phyloP scores from a whole-genome alignment of 2,329 filamentous ascomycete genomes.

The Rutstroemia sp. region DNA sequence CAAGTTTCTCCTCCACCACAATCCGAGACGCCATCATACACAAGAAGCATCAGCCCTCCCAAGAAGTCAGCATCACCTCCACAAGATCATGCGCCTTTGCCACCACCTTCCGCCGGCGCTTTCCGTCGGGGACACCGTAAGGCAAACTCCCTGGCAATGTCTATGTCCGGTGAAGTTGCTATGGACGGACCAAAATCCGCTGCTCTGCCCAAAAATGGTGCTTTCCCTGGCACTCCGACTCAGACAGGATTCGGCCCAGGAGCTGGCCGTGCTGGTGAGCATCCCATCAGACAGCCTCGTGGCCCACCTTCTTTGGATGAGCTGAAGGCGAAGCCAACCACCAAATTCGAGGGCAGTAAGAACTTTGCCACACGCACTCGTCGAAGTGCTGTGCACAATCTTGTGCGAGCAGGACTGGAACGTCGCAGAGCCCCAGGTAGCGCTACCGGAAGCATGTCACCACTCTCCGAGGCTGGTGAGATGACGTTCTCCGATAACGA shows the following conservation, averaged over 20 bases:
- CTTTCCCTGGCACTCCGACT: conserved; percentile 74
- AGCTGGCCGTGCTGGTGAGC: conserved; percentile 86
- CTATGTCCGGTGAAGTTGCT: conserved; percentile 17
- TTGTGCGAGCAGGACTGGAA: conserved; percentile 83
- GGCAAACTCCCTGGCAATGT: conserved; percentile 56
- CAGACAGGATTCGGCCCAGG: conserved; percentile 82
- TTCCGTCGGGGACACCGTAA: conserved; percentile 95
- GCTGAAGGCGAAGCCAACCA: conserved; percentile 79
- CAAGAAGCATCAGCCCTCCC: conserved; percentile 58
- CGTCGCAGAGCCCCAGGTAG: conserved; percentile 68
- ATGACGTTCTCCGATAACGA: conserved; percentile 68
- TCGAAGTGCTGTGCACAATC: conserved; percentile 82
- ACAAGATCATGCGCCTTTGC: conserved; percentile 64
- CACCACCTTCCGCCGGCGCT: conserved; percentile 81
- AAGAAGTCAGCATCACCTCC: conserved; percentile 63
- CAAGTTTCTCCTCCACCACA: conserved; percentile 75
- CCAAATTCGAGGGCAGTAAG: conserved; percentile 91
- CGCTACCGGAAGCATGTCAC: conserved; percentile 76
- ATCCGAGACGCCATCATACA: conserved; percentile 42
- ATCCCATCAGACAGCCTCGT: conserved; percentile 86
- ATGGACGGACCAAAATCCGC: conserved; percentile 45
- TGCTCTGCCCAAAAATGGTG: conserved; percentile 66
- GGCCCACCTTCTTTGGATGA: conserved; percentile 90
- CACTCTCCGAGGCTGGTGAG: conserved; percentile 73
- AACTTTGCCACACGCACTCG: conserved; percentile 94